Base-by-base conservation (phyloP, 2,329 filamentous ascomycete genomes). In the Phialocephala sp. region DNA sequence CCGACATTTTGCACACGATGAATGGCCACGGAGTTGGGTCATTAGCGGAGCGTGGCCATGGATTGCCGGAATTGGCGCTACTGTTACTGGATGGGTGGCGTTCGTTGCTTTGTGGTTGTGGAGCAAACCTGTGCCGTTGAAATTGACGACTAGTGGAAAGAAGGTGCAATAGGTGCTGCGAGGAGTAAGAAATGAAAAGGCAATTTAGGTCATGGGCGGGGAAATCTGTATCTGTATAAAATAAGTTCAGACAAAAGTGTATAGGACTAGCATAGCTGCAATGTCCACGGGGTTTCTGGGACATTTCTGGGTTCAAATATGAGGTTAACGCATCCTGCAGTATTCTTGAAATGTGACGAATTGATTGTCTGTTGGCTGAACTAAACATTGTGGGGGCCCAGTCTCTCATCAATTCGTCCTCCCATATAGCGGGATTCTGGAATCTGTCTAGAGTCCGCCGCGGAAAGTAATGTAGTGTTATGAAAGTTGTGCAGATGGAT, bases 31-130 rank as follows among this genome's bases (percentile, higher is more conserved):
- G 74, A 96, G 92, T 79, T 98, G 89, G 82, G 87, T 86, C 76
- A 99, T 99, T 77, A 92, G 87, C 68, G 94, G 90, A 50, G 94
- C 93, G 2, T 98, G 93, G 92, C 93, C 94, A 12, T 98, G 94
- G 92, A 92, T 99, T 76, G 85, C 89, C 0, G 94, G 95, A 66
- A 91, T 98, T 67, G 91, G 87, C 77, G 89, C 90, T 59, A 97
- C 96, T 1, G 86, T 97, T 63, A 84, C 83, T 12, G 95, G 93
- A 8, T 99, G 94, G 86, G 71, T 98, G 68, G 87, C 83, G 0
- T 98, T 99, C 80, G 91, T 93, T 60, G 87, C 88, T 15, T 75
- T 98, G 41, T 99, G 95, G 95, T 83, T 99, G 79, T 99, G 88
- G 77, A 89, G 87, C 73, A 87, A 85, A 70, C 89, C 89, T 11